phyloP scores from a whole-genome alignment of 768 basidiomycete species.

The Kwoniella shandongensis region DNA sequence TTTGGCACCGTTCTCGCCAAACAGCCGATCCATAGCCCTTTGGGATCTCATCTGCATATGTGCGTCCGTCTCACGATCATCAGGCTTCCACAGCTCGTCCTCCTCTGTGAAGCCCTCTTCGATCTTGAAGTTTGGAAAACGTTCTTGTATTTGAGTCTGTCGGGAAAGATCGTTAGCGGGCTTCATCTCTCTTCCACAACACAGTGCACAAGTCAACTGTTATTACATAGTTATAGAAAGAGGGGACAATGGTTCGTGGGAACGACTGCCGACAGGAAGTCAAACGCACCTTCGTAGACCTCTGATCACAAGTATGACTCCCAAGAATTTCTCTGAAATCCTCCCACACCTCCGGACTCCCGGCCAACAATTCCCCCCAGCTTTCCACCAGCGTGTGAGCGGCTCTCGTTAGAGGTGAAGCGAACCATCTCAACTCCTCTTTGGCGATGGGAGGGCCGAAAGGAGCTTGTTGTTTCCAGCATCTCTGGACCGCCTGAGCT shows the following conservation, averaged over 20 bases:
- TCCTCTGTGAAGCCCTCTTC: constrained; percentile 47
- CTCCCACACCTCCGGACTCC: constrained; percentile 46
- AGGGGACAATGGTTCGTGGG: background rate
- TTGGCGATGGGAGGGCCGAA: constrained; percentile 34
- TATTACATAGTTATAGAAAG: background rate
- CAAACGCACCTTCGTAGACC: constrained; percentile 40
- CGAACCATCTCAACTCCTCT: constrained; percentile 43
- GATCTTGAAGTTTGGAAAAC: constrained; percentile 46
- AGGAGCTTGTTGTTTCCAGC: constrained; percentile 32
- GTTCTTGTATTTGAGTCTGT: constrained; percentile 38
- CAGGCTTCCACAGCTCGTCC: constrained; percentile 48
- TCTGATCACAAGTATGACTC: constrained; percentile 51
- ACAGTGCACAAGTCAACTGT: background rate
- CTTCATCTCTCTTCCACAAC: background rate
- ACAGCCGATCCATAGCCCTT: constrained; percentile 43
- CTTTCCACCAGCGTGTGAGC: constrained; percentile 48
- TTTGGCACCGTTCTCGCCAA: constrained; percentile 33
- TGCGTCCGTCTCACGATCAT: constrained; percentile 46
- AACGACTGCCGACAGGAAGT: background rate
- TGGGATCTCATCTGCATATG: constrained; percentile 43
- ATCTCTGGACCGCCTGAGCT: constrained; percentile 38
- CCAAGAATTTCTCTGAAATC: constrained; percentile 51
- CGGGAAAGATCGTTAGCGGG: constrained; percentile 6
- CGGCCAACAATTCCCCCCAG: constrained; percentile 45
- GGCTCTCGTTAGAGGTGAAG: constrained; percentile 45